Evolutionary conservation across 805 yeast species (phyloP), one percentile per base, ranked within the genome.

Genomic region (Yarrowia sp.): DNA sequence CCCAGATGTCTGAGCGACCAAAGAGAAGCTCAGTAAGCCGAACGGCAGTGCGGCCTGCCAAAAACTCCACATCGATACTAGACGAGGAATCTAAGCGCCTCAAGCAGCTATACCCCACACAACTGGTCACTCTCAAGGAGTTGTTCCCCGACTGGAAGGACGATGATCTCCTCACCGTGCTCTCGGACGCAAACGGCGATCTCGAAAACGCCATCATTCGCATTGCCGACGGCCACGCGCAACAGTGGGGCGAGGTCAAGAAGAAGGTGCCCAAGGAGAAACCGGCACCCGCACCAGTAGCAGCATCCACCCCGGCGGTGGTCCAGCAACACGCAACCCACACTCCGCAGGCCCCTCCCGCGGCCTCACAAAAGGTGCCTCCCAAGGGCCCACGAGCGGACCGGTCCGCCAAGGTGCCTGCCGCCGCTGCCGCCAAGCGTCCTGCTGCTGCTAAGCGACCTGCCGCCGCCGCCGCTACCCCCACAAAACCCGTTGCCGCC

Each of bases 121-220:
- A 83, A 74, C 79, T 84, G 66, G 77, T 77, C 64, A 84, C 89
- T 41, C 83, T 93, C 70, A 76, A 81, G 60, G 98, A 93, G 77
- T 81, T 95, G 80, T 92, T 95, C 79, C 96, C 98, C 48, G 97
- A 90, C 74, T 95, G 99, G 99, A 83, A 89, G 55, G 80, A 83
- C 64, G 96, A 89, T 33, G 99, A 95, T 74, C 84, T 95, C 74
- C 78, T 81, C 51, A 84, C 87, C 63, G 85, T 91, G 66, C 85
- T 92, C 70, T 80, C 81, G 66, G 98, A 95, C 77, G 84, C 87
- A 68, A 81, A 69, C 47, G 81, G 86, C 68, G 92, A 89, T 74
- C 80, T 92, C 69, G 96, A 88, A 73, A 82, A 84, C 48, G 90
- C 95, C 69, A 87, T 90, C 68, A 92, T 88, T 73, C 87, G 91